Percentiles rank a stretch among this genome's conserved stretches.
These are phyloP conservation scores for Cicer arietinum DNA, from an alignment of 306 rosid genomes.

Conservation along the genomic window DNA sequence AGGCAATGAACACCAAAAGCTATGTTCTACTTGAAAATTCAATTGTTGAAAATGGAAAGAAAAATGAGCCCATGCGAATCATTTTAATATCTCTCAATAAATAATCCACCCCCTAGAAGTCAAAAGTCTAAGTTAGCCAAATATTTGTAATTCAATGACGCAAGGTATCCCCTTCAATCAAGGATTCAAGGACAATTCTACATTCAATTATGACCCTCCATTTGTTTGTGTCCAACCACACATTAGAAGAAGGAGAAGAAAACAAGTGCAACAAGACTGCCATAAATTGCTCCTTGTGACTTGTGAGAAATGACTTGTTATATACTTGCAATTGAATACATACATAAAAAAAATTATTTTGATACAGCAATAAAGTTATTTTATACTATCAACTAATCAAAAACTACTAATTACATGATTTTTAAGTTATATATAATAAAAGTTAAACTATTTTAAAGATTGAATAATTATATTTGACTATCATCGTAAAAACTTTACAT, in stretches of 20 bases:
- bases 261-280: slow-evolving; percentile 8
- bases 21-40: slow-evolving; percentile 23
- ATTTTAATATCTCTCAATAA: slow-evolving; percentile 20
- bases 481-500: too few relatives aligned
- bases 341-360: background rate
- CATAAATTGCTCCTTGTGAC: slow-evolving; percentile 37
- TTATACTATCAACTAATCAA: too few relatives aligned
- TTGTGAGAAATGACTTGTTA: slow-evolving; percentile 27
- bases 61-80: background rate
- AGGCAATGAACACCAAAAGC: slow-evolving; percentile 5
- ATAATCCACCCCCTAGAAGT: slow-evolving; percentile 31
- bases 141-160: slow-evolving; percentile 45
- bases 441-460: too few relatives aligned
- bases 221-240: slow-evolving; percentile 36
- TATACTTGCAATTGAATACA: background rate
- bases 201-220: slow-evolving; percentile 38
- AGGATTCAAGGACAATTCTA: slow-evolving; percentile 49
- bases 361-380: too few relatives aligned
- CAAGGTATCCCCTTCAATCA: slow-evolving; percentile 45
- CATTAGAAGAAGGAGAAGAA: slow-evolving; percentile 1
- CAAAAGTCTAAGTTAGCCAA: slow-evolving; percentile 46
- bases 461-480: too few relatives aligned
- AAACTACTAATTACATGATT: too few relatives aligned
- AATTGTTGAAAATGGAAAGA: slow-evolving; percentile 26
- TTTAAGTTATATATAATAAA: too few relatives aligned